Evolutionary conservation across 306 rosid species (phyloP), one percentile per base, ranked within the genome.

Genomic region (Hippophae rhamnoides): DNA sequence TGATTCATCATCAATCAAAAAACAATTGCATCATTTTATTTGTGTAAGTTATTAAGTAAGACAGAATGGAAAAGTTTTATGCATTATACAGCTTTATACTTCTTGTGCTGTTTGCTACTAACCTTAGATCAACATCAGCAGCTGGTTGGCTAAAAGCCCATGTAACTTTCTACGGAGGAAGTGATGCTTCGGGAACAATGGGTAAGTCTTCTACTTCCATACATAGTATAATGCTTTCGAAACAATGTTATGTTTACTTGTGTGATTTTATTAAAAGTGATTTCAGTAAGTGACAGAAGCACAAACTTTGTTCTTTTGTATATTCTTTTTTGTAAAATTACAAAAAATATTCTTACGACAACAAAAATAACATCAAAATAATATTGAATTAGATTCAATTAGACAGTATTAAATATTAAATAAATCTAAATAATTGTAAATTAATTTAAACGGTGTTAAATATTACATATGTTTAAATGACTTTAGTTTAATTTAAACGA

Each of bases 181-280:
- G 80, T 67, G 89, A 83, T 76, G 88, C 84, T 67, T 79, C 82
- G 6, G 88, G 80, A 62, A 83, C 86, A 55, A 83, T 75, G 89
- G 86, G 86, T 83, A 69, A 76, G 53, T 45, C 51, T 12, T 66
- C 44, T 44, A 18, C 54, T 52, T 31, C 18, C 54, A 46, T 57
- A 41, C 13, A 43, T 26, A 47, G n/a, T 47, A 3, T 9, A 47
- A 47, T n/a, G 6, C 2, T 9, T 18, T 18, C 23, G 23, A 18
- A 18, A 18, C 23, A 18, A 18, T 18, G 23, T 18, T 18, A 10
- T 4, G 10, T 8, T 8, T 41, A 6, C 9, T 7, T 58, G 1
- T 8, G 1, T 8, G 13, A n/a, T 6, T 42, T 13, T 57, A 41
- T 9, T 57, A 26, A 40, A 31, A 31, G 38, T 31, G 5, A 31